Base-by-base conservation (phyloP, 192 early-diverging fungal species). In the Gryganskiella cystojenkinii region DNA sequence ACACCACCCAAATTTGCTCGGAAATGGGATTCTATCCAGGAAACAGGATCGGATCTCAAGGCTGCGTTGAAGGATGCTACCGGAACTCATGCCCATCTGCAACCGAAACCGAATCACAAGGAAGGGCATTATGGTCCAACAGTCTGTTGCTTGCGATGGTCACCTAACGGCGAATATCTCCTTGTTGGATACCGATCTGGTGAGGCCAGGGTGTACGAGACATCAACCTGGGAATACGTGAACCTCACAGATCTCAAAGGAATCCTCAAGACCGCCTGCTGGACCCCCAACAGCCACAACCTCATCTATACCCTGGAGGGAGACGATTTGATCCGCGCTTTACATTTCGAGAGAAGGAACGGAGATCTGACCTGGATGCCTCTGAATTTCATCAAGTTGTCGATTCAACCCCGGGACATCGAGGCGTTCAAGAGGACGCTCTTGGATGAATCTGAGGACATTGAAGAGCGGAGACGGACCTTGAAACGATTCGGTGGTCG, bases 281-380 rank as follows among this genome's bases (percentile, higher is more conserved):
- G 90, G 90, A 82, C 86, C 13, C 87, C 86, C n/a, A 89, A 90
- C 44, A 83, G 85, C 40, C 54, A 64, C 50, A 88, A 82, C 30
- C 42, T 90, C 28, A 83, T 88, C 24, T 91, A 81, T 62, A 74
- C 86, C 6, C 70, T 91, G 45, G 67, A 72, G 25, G 84, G 71
- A 7, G 80, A 83, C 42, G 58, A 66, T 19, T 49, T 79, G 9
- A 58, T 91, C 9, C 54, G 82, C 20, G 67, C 71, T 20, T 24
- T 83, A 47, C 81, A 80, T 57, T 47, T 88, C 13, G 66, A 70
- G 27, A 70, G 58, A n/a, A 42, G 75, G 19, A 53, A 55, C 3
- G 74, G 67, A 1, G 61, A 57, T 7, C n/a, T 78, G 20, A 61
- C 37, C 35, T 69, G 61, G 66, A 78, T 78, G n/a, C 64, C 57